Conservation (phyloP, 176 grass and related monocot genomes). For the Themeda triandra region DNA sequence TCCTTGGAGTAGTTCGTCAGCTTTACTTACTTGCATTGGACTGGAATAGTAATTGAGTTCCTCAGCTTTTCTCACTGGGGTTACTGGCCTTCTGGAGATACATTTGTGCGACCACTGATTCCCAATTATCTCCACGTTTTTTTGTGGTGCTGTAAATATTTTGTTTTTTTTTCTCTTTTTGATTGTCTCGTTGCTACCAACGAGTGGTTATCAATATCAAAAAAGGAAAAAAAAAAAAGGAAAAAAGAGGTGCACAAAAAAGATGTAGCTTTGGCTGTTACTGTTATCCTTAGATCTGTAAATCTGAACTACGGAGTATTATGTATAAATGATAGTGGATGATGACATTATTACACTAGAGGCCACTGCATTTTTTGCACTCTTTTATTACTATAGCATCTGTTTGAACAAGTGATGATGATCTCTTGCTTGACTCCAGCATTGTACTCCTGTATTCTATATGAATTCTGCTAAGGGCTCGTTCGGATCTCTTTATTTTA, state of each 20-base stretch:
- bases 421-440: background rate
- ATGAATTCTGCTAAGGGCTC: background rate
- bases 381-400: background rate
- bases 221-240: background rate
- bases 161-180: background rate
- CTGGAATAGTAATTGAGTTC: background rate
- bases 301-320: background rate
- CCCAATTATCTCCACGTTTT: background rate
- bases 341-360: no score
- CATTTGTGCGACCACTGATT: slow-evolving; percentile 14
- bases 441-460: background rate
- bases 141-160: slow-evolving; percentile 46
- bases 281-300: slow-evolving; percentile 24
- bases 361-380: background rate
- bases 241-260: background rate
- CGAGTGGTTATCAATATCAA: background rate
- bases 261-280: background rate
- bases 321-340: background rate
- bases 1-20: slow-evolving; percentile 17
- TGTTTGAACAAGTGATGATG: background rate
- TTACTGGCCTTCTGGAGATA: background rate
- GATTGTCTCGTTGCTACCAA: slow-evolving; percentile 11
- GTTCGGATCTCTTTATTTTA: no score
- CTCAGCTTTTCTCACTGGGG: background rate
- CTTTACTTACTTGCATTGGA: background rate